Conservation (phyloP, 1,139 yeast species). For the Kodamaea plutei region DNA sequence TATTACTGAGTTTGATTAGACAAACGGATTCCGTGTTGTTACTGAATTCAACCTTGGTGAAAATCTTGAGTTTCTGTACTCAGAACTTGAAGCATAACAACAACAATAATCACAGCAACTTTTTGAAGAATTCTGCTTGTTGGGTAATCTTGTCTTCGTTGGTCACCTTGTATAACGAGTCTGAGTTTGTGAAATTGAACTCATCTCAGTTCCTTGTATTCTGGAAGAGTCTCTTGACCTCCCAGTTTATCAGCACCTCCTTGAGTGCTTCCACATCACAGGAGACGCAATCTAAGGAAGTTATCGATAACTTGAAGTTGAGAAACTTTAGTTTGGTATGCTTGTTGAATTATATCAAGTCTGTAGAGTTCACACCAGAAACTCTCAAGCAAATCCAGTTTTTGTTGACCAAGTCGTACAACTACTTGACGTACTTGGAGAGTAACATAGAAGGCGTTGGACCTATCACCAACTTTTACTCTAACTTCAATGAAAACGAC, state of each 20-base stretch:
- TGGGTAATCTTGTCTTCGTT: slow-evolving; percentile 81
- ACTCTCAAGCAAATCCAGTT: slow-evolving; percentile 42
- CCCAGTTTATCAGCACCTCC: slow-evolving; percentile 37
- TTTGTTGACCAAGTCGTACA: slow-evolving; percentile 40
- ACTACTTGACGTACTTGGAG: slow-evolving; percentile 40
- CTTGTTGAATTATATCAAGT: slow-evolving; percentile 36
- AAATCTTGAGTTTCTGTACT: slow-evolving; percentile 45
- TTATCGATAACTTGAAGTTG: slow-evolving; percentile 35
- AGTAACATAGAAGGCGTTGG: slow-evolving; percentile 36
- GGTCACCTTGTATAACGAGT: slow-evolving; percentile 44
- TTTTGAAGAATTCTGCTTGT: slow-evolving; percentile 29
- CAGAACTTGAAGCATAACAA: slow-evolving; percentile 41
- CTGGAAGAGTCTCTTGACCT: slow-evolving; percentile 79
- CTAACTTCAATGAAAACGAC: slow-evolving; percentile 26
- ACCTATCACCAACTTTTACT: slow-evolving; percentile 30
- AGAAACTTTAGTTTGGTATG: slow-evolving; percentile 41
- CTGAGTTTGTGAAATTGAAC: slow-evolving; percentile 61
- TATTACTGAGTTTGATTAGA: slow-evolving; percentile 35
- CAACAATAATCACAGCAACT: slow-evolving; percentile 17
- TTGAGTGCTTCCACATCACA: slow-evolving; percentile 18
- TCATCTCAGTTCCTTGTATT: slow-evolving; percentile 70
- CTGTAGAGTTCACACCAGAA: slow-evolving; percentile 41
- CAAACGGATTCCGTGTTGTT: slow-evolving; percentile 34
- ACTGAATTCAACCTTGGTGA: slow-evolving; percentile 42
- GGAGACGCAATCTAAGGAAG: slow-evolving; percentile 26